Base-by-base conservation (phyloP, 352 stramenopile genomes). In the Phytophthora chlamydospora region DNA sequence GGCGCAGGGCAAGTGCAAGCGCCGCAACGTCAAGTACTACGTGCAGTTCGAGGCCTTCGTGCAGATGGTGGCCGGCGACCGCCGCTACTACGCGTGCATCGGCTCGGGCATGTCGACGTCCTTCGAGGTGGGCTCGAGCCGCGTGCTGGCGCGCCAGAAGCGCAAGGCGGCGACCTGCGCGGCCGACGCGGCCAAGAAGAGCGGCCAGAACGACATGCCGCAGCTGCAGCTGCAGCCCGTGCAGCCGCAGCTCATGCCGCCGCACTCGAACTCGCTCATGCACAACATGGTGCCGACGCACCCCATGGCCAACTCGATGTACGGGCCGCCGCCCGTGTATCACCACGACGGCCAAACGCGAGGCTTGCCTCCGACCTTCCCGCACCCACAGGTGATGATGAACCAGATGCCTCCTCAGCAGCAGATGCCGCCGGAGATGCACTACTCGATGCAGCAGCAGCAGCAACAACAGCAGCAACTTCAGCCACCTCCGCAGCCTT, bases 1-100 rank as follows among this genome's bases (percentile, higher is more conserved):
- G 86, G 73, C 83, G n/a, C 85, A 91, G 47, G 86, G 83, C 75
- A 93, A 93, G 69, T 93, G 84, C 75, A 95, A 95, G 62, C 84
- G 85, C 39, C 83, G 83, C 62, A 95, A 93, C 62, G 83, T 95
- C 62, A 90, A 90, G 73, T 95, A 93, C 68, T 95, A 95, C 58
- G 83, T 95, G 51, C 86, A 95, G 68, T 95, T 95, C 44, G 86
- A 95, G 61, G 86, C 86, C 1, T 95, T 93, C 45, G 78, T 95
- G 47, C 79, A 87, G 34, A 81, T 95, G 41, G 78, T 82, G 57
- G 71, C 71, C 8, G 80, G 79, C n/a, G 86, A 92, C 38, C 80
- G 76, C 19, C 80, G 83, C 48, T 93, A 90, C 71, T 95, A 89
- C 59, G 81, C 82, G 31, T 95, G 86, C 68, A 93, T 95, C 33